Evolutionary conservation across 1,139 yeast genomes (phyloP), one percentile per base, ranked within the genome.

Genomic region (Suhomyces choctaworum): DNA sequence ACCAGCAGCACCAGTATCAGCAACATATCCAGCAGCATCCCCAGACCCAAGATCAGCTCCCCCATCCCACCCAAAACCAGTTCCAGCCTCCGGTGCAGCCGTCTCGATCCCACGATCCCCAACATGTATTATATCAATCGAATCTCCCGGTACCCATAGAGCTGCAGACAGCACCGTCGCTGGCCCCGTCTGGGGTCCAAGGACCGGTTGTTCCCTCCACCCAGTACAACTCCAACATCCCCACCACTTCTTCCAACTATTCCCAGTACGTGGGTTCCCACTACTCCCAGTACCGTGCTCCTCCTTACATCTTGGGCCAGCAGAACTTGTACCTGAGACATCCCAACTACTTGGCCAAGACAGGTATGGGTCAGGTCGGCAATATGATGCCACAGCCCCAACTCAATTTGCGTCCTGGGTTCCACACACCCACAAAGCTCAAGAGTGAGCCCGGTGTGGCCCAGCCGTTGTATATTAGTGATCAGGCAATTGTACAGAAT

Each of bases 1-100:
- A 37, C 17, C 47, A 40, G 27, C 46, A 41, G 19, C 39, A 37
- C 13, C 41, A 34, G 31, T 36, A 34, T 32, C 45, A 40, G 32
- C 46, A 30, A 13, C 40, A 32, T 16, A 23, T 29, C 13, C 37
- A 30, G 19, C 40, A 31, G 12, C 39, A 39, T 16, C 36, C 24
- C 17, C 35, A 29, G 17, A 24, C 22, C 14, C 36, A 10, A 20
- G 21, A 13, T 13, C 40, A 13, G 29, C 27, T 26, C 31, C 31
- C 15, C 36, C 31, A 31, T 31, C 35, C 25, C 16, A 16, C 8
- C 14, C 16, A 19, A 26, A 24, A 22, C n/a, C 40, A 36, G n/a
- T 31, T 24, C 30, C 38, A 28, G 17, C 23, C 24, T 32, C 27
- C 27, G 26, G 22, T 11, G 20, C 37, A 33, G 16, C 22, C 28